phyloP scores from a whole-genome alignment of 768 basidiomycete genomes.

The Lyophyllum shimeji region DNA sequence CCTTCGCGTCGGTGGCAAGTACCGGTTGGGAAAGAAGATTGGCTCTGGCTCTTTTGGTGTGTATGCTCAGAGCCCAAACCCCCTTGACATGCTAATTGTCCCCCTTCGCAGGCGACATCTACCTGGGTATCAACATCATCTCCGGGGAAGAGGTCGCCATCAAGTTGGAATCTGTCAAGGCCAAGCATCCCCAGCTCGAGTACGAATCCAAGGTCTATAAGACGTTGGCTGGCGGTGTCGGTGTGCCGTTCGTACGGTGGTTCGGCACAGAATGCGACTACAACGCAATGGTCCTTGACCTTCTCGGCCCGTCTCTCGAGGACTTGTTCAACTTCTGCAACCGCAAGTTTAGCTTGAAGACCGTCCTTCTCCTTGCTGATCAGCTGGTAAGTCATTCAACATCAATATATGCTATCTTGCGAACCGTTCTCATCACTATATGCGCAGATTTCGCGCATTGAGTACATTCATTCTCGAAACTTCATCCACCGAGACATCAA shows the following conservation, averaged over 20 bases:
- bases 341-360: constrained; percentile 97
- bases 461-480: constrained; percentile 99
- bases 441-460: constrained; percentile 90
- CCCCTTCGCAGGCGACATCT: constrained; percentile 80
- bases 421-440: constrained; percentile 17
- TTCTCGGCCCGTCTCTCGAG: constrained; percentile 89
- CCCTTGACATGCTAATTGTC: constrained; percentile 9
- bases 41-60: constrained; percentile 96
- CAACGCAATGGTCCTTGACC: constrained; percentile 99
- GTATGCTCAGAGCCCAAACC: constrained; percentile 25
- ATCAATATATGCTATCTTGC: constrained; percentile 15
- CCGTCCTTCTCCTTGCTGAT: constrained; percentile 93
- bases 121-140: constrained; percentile 99
- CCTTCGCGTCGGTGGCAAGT: constrained; percentile 90
- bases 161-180: constrained; percentile 99
- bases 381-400: constrained; percentile 71
- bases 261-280: constrained; percentile 97
- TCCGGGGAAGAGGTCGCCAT: constrained; percentile 99
- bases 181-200: constrained; percentile 99
- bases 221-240: constrained; percentile 98
- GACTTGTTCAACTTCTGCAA: constrained; percentile 95
- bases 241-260: constrained; percentile 97
- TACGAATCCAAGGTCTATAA: constrained; percentile 96
- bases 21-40: constrained; percentile 98
- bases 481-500: constrained; percentile 99